Base-by-base conservation (phyloP, 2,329 filamentous ascomycete species). In the Fusarium coffeatum region DNA sequence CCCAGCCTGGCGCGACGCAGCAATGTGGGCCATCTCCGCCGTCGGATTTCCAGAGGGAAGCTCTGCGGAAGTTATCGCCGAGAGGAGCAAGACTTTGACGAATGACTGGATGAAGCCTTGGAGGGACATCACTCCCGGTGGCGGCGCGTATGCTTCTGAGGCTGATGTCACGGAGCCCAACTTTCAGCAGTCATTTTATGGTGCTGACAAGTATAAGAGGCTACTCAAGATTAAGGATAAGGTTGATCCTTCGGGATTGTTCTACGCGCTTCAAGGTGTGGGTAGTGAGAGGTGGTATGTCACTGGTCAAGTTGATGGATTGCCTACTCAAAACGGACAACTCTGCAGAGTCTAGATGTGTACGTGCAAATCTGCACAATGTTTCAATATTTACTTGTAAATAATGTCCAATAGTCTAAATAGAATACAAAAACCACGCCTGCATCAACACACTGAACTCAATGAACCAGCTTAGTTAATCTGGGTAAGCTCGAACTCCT, bases 1-100 rank as follows among this genome's bases (percentile, higher is more conserved):
- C 70, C 83, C 84, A 6, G 84, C 84, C 2, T 87, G 84, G 84
- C 79, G 85, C 43, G 76, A 78, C 8, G 78, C 82, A 4, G 73
- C 78, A 1, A 72, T 82, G 68, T 81, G 79, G 69, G 77, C 74
- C 32, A 81, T 82, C 60, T 72, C 78, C 34, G 77, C 76, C 59
- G 72, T 78, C 42, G 72, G 75, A 51, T 81, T 78, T 76, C 57
- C 63, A 1, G 60, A 58, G 16, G 60, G 66, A 11, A 74, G 65
- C n/a, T 63, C 68, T 0, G 60, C 51, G 51, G 55, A 70, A 1
- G 20, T 70, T 1, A 49, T 70, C 3, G 49, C 69, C 13, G 23
- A 74, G 25, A 58, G 43, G 59, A 66, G 72, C 16, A 64, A 70
- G 59, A 58, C 56, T 18, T 23, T 73, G 23, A 74, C 72, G 2